Evolutionary conservation across 1,139 yeast genomes (phyloP), one percentile per base, ranked within the genome.

Genomic region (Pichia sp.): DNA sequence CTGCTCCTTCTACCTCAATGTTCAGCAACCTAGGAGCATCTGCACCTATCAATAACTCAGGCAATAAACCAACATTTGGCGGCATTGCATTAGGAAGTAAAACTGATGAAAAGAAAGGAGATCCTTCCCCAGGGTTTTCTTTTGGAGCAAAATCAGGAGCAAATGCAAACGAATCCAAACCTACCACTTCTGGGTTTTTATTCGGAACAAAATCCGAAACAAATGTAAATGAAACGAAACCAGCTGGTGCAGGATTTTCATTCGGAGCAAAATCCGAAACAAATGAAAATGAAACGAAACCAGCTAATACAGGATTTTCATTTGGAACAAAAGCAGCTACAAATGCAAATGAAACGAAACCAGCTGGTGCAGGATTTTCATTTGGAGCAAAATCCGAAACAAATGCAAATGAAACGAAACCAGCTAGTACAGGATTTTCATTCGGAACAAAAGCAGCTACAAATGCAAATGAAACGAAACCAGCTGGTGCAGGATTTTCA

Each of bases 241-340:
- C 41, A 8, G 23, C 36, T 24, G 19, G 34, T 19, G 30, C 34
- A 14, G 17, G 55, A 4, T 59, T 60, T 41, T 41, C 53, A 20
- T 56, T 59, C 35, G 63, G 62, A 34, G 31, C 41, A 3, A 35
- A 40, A 6, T 14, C 44, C 10, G 21, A 35, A 21, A 42, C 25
- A 6, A 39, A 35, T 25, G 33, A 32, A n/a, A 35, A 17, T 1
- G 34, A 34, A 2, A 4, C 23, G 4, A 38, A 38, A 10, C 41
- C 47, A n/a, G 40, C 51, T 15, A 38, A 45, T 12, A 40, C 51
- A 38, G 55, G 55, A 2, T 56, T 56, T 42, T 46, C 58, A 6
- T 67, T 66, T 34, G 54, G 60, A 10, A 55, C 59, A 33, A 55
- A 54, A 40, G 54, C 38, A 24, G 38, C 30, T 8, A 32, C 25